phyloP scores from a whole-genome alignment of 371 early-diverging fungal species.

The Mucor irregularis region DNA sequence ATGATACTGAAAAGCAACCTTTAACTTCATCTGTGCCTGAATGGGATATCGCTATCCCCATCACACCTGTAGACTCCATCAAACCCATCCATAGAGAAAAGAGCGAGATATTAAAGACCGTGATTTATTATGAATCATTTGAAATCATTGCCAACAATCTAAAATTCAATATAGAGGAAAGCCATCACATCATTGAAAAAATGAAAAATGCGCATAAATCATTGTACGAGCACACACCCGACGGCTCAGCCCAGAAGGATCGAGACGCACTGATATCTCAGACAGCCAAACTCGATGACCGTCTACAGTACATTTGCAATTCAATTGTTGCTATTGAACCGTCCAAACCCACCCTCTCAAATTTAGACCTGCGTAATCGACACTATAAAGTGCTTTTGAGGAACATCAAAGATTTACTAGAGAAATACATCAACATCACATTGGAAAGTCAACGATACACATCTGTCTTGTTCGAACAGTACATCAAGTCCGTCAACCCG shows the following conservation, averaged over 20 bases:
- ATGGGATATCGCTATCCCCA: neutral
- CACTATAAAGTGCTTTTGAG: slow-evolving; percentile 6
- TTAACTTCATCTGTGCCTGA: neutral
- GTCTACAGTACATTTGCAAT: slow-evolving; percentile 3
- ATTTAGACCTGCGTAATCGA: slow-evolving; percentile 17
- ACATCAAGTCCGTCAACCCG: slow-evolving; percentile 19
- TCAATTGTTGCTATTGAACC: slow-evolving; percentile 10
- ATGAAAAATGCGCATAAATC: slow-evolving; percentile 11
- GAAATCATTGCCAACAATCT: neutral
- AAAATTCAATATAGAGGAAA: slow-evolving; percentile 8
- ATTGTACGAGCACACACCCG: slow-evolving; percentile 7
- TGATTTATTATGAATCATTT: neutral
- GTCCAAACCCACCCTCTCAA: slow-evolving; percentile 14
- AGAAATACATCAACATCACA: slow-evolving; percentile 15
- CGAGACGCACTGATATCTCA: neutral
- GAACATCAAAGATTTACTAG: slow-evolving; percentile 13
- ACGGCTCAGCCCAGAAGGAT: neutral
- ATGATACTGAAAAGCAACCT: slow-evolving; percentile 8
- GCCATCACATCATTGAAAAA: neutral
- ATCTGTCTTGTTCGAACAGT: slow-evolving; percentile 11
- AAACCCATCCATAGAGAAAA: neutral
- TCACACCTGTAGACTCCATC: neutral
- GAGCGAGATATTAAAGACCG: neutral
- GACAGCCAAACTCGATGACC: neutral
- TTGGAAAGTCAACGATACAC: slow-evolving; percentile 17